These are phyloP conservation scores for Trichoderma polysporum DNA, from an alignment of 2,329 filamentous ascomycete species.

Conservation along the genomic window DNA sequence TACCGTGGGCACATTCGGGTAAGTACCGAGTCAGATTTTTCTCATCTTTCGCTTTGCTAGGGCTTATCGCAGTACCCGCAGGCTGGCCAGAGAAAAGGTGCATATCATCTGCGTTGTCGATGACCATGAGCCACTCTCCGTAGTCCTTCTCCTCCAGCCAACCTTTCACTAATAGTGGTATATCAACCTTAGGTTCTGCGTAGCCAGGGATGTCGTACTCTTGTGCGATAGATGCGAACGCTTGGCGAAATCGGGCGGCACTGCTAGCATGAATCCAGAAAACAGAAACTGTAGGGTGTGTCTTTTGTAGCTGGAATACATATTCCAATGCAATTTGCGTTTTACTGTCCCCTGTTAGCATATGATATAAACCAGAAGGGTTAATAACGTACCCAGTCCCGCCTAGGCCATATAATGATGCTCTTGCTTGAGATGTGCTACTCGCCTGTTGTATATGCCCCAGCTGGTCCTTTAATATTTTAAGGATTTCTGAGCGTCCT, in stretches of 20 bases:
- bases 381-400: neutral
- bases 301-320: conserved; percentile 26
- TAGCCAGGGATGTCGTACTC: conserved; percentile 28
- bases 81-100: neutral
- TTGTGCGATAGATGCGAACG: conserved; percentile 30
- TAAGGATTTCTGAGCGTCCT: too few relatives aligned
- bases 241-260: conserved; percentile 30
- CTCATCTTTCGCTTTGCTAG: neutral
- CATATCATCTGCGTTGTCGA: conserved; percentile 23
- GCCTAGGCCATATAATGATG: neutral
- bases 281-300: conserved; percentile 28
- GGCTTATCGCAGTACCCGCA: neutral
- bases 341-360: neutral
- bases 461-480: too few relatives aligned
- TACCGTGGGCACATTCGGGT: conserved; percentile 32
- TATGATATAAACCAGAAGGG: neutral
- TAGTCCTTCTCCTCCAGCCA: conserved; percentile 30
- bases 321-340: conserved; percentile 21
- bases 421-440: neutral
- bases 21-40: conserved; percentile 23
- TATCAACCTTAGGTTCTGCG: conserved; percentile 26
- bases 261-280: conserved; percentile 39
- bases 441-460: too few relatives aligned
- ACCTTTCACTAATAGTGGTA: conserved; percentile 28
- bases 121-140: conserved; percentile 26